These are phyloP conservation scores for Trapa incisa DNA, from an alignment of 345 rosid species.

Conservation along the genomic window DNA sequence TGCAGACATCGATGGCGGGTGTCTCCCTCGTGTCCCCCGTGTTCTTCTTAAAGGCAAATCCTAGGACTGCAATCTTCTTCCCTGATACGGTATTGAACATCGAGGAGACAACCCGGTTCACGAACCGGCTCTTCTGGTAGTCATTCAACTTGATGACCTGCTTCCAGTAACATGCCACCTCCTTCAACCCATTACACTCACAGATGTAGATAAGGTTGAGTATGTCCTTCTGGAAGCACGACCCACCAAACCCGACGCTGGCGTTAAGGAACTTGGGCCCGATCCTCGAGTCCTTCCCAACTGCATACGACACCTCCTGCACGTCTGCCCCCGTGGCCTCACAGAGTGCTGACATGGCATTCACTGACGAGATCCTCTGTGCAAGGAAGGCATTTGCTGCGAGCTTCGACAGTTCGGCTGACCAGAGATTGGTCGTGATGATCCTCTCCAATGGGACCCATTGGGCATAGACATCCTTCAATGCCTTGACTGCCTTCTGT, in stretches of 20 bases:
- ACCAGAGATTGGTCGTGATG: conserved; percentile 71
- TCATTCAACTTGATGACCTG: conserved; percentile 76
- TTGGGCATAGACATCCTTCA: conserved; percentile 67
- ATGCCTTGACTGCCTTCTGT: conserved; percentile 42
- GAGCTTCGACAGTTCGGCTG: conserved; percentile 82
- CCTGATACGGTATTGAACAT: conserved; percentile 70
- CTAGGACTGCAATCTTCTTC: conserved; percentile 69
- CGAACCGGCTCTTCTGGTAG: conserved; percentile 62
- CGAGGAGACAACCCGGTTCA: conserved; percentile 62
- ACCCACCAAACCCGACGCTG: conserved; percentile 84
- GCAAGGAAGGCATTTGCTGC: conserved; percentile 88
- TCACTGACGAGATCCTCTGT: conserved; percentile 72
- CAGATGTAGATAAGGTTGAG: conserved; percentile 64
- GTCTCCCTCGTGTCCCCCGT: conserved; percentile 81
- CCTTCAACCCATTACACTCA: conserved; percentile 66
- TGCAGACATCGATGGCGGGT: conserved; percentile 74
- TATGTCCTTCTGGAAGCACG: conserved; percentile 80
- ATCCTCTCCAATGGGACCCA: conserved; percentile 71
- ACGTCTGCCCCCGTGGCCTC: conserved; percentile 83
- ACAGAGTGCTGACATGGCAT: conserved; percentile 78
- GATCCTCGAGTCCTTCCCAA: conserved; percentile 65
- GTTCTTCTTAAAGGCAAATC: conserved; percentile 83
- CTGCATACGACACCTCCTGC: conserved; percentile 49
- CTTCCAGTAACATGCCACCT: conserved; percentile 71
- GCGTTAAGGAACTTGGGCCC: conserved; percentile 73